Evolutionary conservation across 2,329 filamentous ascomycete species (phyloP).

Genomic region (Aspergillus versicolor): DNA sequence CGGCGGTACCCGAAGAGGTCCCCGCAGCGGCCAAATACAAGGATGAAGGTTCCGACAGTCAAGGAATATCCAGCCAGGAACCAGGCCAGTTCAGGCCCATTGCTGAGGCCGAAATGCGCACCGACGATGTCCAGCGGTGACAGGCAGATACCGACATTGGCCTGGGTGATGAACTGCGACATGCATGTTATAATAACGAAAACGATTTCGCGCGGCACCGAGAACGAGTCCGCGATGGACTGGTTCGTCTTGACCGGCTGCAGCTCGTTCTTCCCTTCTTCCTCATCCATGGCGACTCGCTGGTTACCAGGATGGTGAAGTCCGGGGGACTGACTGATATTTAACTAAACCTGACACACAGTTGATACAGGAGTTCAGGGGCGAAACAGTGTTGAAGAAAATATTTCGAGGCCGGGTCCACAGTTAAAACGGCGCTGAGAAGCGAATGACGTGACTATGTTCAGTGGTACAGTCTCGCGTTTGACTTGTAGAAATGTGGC

Average conservation of each 20-base stretch:
- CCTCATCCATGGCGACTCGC: background rate
- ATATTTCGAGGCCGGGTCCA: no score
- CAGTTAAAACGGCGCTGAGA: no score
- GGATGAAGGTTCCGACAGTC: constrained; percentile 41
- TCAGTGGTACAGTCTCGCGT: no score
- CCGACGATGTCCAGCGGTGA: constrained; percentile 52
- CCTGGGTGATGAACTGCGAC: constrained; percentile 47
- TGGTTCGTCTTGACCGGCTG: constrained; percentile 8
- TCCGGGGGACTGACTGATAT: no score
- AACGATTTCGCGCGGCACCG: constrained; percentile 27
- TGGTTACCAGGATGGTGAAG: no score
- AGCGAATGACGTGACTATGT: no score
- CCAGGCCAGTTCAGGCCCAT: constrained; percentile 53
- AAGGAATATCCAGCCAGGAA: constrained; percentile 59
- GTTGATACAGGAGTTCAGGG: no score
- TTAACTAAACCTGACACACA: no score
- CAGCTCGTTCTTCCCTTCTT: background rate
- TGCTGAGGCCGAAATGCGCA: constrained; percentile 45
- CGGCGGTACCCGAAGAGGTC: constrained; percentile 39
- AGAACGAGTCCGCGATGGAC: constrained; percentile 23
- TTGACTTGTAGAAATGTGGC: no score
- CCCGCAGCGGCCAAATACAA: constrained; percentile 38
- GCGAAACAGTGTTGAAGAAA: no score
- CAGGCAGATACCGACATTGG: constrained; percentile 50
- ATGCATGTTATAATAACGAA: constrained; percentile 38